Evolutionary conservation across 305 asterid species (phyloP).

Genomic region (Fraxinus velutina): DNA sequence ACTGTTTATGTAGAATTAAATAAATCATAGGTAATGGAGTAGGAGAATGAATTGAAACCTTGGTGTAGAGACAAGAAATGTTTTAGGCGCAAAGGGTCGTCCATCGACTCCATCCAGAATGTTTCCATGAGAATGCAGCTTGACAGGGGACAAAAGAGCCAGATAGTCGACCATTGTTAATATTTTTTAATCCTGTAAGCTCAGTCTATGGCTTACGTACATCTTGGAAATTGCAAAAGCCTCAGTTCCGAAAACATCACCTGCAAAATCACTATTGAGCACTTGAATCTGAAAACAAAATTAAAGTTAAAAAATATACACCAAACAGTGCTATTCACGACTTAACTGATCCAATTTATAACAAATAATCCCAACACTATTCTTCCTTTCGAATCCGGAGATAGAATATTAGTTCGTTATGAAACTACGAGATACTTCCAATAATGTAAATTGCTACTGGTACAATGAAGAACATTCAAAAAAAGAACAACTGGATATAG

Average conservation of each 20-base stretch:
- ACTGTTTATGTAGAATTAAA: not conserved
- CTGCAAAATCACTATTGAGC: conserved; percentile 22
- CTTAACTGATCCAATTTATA: conserved; percentile 2
- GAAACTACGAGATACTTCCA: not conserved
- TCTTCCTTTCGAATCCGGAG: not conserved
- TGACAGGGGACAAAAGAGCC: conserved; percentile 42
- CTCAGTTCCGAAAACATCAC: conserved; percentile 19
- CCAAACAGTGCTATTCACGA: not conserved
- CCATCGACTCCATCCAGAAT: conserved; percentile 14
- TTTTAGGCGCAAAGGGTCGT: conserved; percentile 32
- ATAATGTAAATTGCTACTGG: not conserved
- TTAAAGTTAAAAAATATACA: not conserved
- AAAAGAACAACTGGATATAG: not conserved
- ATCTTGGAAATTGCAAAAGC: conserved; percentile 16
- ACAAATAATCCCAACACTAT: not conserved
- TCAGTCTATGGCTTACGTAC: conserved; percentile 22
- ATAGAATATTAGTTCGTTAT: not conserved
- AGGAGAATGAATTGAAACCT: conserved; percentile 36
- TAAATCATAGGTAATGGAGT: conserved; percentile 8
- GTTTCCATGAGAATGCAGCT: conserved; percentile 46
- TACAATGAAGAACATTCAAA: not conserved
- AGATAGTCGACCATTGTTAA: conserved; percentile 54
- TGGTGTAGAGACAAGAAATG: conserved; percentile 33
- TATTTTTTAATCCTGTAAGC: conserved; percentile 31
- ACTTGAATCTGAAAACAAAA: not conserved